A percentile compares a stretch with the other conserved stretches of the same genome.
Conservation (phyloP, 2,329 filamentous ascomycete species). For the Diaporthe ilicicola region DNA sequence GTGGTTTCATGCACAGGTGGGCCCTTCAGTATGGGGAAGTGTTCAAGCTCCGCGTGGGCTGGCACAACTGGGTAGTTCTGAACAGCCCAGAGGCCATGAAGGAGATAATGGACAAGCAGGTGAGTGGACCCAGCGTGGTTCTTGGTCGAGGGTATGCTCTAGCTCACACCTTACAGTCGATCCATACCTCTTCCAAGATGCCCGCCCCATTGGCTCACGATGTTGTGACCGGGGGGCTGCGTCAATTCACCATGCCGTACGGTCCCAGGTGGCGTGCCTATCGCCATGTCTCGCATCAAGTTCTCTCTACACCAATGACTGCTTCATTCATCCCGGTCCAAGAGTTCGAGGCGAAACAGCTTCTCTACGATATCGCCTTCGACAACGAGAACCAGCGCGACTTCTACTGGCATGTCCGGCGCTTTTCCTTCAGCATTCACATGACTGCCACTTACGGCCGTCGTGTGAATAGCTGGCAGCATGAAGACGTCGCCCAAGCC, state of each 20-base stretch:
- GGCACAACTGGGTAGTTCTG: constrained; percentile 55
- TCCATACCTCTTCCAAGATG: constrained; percentile 44
- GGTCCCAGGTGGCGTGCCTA: constrained; percentile 49
- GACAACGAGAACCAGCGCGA: constrained; percentile 42
- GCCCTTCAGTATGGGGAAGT: constrained; percentile 53
- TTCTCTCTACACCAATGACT: constrained; percentile 47
- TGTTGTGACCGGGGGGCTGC: constrained; percentile 48
- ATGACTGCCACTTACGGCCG: constrained; percentile 41
- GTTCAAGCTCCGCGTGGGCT: constrained; percentile 52
- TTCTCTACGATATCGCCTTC: constrained; percentile 49
- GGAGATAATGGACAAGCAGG: constrained; percentile 52
- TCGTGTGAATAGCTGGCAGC: constrained; percentile 39
- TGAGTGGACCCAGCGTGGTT: background rate
- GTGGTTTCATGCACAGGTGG: constrained; percentile 40
- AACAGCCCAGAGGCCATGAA: constrained; percentile 53
- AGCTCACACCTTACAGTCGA: constrained; percentile 34
- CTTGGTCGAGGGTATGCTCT: background rate
- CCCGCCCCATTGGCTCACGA: constrained; percentile 50
- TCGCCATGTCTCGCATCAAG: constrained; percentile 47
- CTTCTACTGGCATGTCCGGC: constrained; percentile 43
- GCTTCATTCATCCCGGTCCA: constrained; percentile 52
- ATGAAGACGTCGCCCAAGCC: constrained; percentile 37
- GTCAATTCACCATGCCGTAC: constrained; percentile 52
- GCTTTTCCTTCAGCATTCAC: constrained; percentile 41
- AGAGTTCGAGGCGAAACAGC: constrained; percentile 54